Evolutionary conservation across 257 asterid genomes (phyloP), one percentile per base, ranked within the genome.

Genomic region (Euphrasia confusa): DNA sequence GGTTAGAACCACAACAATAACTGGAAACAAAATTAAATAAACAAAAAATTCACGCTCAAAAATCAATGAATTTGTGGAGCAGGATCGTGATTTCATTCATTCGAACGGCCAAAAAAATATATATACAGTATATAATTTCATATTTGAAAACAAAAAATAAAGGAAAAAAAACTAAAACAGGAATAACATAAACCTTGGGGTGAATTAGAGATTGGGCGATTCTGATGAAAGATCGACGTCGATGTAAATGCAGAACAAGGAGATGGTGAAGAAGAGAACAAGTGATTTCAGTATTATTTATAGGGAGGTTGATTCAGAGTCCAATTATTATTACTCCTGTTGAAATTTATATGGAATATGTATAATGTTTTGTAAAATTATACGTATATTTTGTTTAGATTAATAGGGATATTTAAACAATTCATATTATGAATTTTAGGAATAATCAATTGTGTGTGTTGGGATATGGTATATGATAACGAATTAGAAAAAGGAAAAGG

Each of bases 191-290:
- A 47, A 70, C 55, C 65, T 5, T 30, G 56, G 12, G 11, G 30
- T 65, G 5, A 35, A 64, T 57, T 66, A 62, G 56, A 50, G 70
- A 58, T 52, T 39, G 67, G 45, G 39, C 37, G 8, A 54, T 44
- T 62, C 54, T n/a, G 61, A 63, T 70, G 55, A 56, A 39, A n/a
- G 65, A 63, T 70, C 66, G 26, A 63, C 68, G 59, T 15, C 63
- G 50, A 44, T 44, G 4, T 9, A 44, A 9, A 44, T 14, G 45
- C 8, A 39, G 45, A 39, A 39, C 45, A 2, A 39, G 12, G 45
- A 7, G 45, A 39, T 39, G 45, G 45, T 39, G 12, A 10, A 39
- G 12, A 39, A 39, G 10, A 10, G 12, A 10, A 39, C 11, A 39
- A 39, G 45, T 7, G 12, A 39, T 39, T 21, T 21, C 24, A 39